Percentiles rank a stretch among this genome's conserved stretches.
Evolutionary conservation across 208 protist species (phyloP).

Genomic region (Crithidia acanthocephali): DNA sequence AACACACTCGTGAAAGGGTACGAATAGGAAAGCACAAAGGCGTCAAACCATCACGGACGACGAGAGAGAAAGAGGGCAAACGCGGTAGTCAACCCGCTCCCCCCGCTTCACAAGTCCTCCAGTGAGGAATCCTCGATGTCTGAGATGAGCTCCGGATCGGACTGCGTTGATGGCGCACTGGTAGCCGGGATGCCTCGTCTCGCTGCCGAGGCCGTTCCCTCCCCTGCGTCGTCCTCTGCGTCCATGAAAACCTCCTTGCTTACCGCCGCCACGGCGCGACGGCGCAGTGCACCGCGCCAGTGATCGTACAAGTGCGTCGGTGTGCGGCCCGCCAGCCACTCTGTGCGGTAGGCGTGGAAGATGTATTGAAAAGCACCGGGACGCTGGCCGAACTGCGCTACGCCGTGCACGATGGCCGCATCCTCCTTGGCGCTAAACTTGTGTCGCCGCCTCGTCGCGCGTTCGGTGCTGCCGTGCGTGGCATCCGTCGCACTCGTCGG

Average conservation of each 20-base stretch:
- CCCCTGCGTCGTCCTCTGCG: background rate
- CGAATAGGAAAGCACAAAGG: too few species aligned
- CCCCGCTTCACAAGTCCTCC: background rate
- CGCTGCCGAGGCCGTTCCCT: background rate
- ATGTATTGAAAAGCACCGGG: constrained; percentile 68
- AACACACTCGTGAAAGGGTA: too few species aligned
- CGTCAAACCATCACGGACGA: too few species aligned
- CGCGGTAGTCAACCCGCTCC: background rate
- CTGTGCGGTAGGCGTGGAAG: constrained; percentile 52
- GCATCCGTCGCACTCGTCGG: background rate
- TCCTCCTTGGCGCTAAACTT: constrained; percentile 77
- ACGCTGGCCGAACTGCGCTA: constrained; percentile 58
- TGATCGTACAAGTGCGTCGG: constrained; percentile 79
- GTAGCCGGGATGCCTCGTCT: background rate
- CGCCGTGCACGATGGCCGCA: constrained; percentile 73
- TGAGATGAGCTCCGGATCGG: constrained; percentile 11
- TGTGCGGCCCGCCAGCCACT: constrained; percentile 70
- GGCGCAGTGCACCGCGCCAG: constrained; percentile 76
- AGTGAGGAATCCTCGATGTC: constrained; percentile 37
- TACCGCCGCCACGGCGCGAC: constrained; percentile 30
- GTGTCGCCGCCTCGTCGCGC: constrained; percentile 32
- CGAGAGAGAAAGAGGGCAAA: background rate
- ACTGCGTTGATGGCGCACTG: background rate
- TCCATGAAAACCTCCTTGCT: background rate
- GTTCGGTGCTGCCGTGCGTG: background rate